These are phyloP conservation scores for Mycocentrospora acerina DNA, from an alignment of 2,329 filamentous ascomycete species.

Conservation along the genomic window DNA sequence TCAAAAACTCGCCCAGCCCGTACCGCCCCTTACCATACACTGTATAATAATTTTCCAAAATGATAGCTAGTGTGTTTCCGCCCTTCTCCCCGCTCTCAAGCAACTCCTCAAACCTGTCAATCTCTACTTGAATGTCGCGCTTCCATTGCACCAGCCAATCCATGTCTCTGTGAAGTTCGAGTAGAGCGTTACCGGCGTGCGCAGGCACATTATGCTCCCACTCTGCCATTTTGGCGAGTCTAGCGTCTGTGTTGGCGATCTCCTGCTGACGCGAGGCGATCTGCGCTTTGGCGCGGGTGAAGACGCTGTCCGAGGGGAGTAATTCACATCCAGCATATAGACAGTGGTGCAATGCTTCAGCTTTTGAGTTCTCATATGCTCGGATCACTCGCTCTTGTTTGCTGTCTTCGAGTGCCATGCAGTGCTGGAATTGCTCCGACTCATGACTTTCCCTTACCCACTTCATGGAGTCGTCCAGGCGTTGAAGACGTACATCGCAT, in stretches of 20 bases:
- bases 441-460: no score
- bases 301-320: constrained; percentile 3
- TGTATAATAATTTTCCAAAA: no score
- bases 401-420: constrained; percentile 1
- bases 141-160: background rate
- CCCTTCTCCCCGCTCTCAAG: no score
- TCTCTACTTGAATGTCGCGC: background rate
- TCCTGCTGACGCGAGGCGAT: background rate
- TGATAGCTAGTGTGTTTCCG: no score
- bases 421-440: constrained; percentile 2
- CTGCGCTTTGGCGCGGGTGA: background rate
- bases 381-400: constrained; percentile 6
- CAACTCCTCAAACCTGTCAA: background rate
- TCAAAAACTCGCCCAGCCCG: no score
- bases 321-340: background rate
- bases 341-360: constrained; percentile 9
- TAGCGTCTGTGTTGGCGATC: background rate
- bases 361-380: constrained; percentile 8
- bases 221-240: background rate
- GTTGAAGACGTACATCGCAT: constrained; percentile 1
- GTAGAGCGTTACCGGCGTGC: background rate
- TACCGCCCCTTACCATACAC: no score
- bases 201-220: background rate
- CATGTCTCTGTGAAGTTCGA: background rate
- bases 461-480: no score